Evolutionary conservation across 805 yeast species (phyloP), one percentile per base, ranked within the genome.

Genomic region (Pichia insulana): DNA sequence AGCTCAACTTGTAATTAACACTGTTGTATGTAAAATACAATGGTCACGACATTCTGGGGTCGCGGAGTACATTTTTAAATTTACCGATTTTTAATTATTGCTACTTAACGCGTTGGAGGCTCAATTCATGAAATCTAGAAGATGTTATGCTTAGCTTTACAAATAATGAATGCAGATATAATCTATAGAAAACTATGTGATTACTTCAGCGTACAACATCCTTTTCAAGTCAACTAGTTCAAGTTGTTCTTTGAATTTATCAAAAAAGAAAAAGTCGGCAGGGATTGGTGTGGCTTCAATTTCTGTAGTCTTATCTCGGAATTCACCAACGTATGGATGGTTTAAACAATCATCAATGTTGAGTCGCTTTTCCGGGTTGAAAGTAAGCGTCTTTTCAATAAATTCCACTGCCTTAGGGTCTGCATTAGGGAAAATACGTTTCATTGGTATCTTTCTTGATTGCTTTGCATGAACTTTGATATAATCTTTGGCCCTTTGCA

Each of bases 361-460:
- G 49, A 90, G 81, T 54, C 98, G 69, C 52, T 82, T 77, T 3
- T 69, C 61, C 1, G 97, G 96, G 55, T 88, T 85, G 58, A 90
- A 90, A 3, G 81, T 73, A 34, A 90, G 71, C 70, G 90, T 73
- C 50, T 70, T 78, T 22, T 80, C 87, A 51, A 84, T 60, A 38
- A 84, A 64, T 56, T 83, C 89, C 34, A 76, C 57, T 3, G 73
- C 78, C 38, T 61, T 44, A 2, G 79, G 76, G 47, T 72, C 69
- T 10, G 65, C 65, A 52, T 67, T 65, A 2, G 76, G 68, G 56
- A 76, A 78, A 19, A 76, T 59, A 32, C 65, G 64, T 27, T 59
- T 62, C 44, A 78, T 65, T 25, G 78, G 78, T 2, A 78, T 63
- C 52, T 73, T 78, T 40, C 87, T 81, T 43, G 80, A 69, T 18